Evolutionary conservation across 345 rosid species (phyloP), one percentile per base, ranked within the genome.

Genomic region (Corchorus olitorius): DNA sequence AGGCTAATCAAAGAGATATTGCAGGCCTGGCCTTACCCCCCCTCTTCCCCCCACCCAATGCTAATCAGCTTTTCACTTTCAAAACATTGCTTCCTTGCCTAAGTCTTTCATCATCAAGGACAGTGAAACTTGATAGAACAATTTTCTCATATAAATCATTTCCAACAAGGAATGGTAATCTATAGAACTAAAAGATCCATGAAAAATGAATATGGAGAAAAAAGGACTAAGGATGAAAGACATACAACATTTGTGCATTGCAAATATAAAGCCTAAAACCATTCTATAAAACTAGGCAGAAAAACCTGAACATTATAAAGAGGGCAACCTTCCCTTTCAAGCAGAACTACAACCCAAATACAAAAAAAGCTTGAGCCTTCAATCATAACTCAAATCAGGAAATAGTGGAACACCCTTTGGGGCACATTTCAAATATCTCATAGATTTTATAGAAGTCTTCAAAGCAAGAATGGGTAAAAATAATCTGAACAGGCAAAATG

Each of bases 221-320:
- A 15, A 67, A 67, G 13, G 4, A 65, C 71, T n/a, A 15, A 15
- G 45, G 19, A 67, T 67, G 39, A 67, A 67, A 46, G 55, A 22
- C 56, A 6, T 68, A n/a, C 14, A 27, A 67, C 48, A 68, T 15
- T 2, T 48, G 20, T 49, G 41, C 58, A 49, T 17, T 12, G 3
- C 34, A 58, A 73, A 58, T 20, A 39, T 45, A 72, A 56, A 72
- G 15, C 75, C 65, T 6, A 27, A 20, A 72, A 55, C 53, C 50
- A 35, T 71, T 22, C 75, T 39, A 41, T 55, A 39, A 72, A 39
- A 20, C 39, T 58, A 72, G 13, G 65, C 6, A 2, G 37, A 19
- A 59, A 20, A 53, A 19, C 39, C 17, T 71, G n/a, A 17, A 19
- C 34, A 55, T 41, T 35, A 16, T 46, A 55, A 55, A 54, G 33